These are phyloP conservation scores for Pyronema domesticum DNA, from an alignment of 495 filamentous ascomycete genomes.

Conservation along the genomic window DNA sequence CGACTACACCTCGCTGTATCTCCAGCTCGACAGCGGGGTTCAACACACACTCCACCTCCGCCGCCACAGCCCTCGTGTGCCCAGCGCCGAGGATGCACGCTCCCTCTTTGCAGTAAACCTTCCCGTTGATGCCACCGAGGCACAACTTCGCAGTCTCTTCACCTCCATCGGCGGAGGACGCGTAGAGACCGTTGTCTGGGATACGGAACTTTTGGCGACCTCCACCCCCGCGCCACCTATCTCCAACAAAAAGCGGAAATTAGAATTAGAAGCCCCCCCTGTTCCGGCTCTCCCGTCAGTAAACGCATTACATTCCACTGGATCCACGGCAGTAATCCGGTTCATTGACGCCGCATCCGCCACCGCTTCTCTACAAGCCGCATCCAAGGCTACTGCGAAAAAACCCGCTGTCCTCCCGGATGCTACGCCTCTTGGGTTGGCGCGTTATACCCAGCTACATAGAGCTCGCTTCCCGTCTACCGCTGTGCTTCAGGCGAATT, in stretches of 20 bases:
- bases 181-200: constrained; percentile 61
- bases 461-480: constrained; percentile 49
- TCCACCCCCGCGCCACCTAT: background rate
- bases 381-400: constrained; percentile 41
- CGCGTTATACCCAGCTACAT: constrained; percentile 48
- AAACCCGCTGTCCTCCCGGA: constrained; percentile 6
- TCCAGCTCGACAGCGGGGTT: no score
- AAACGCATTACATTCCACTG: constrained; percentile 48
- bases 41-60: constrained; percentile 75
- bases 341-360: constrained; percentile 67
- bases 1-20: constrained; percentile 36
- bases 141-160: constrained; percentile 59
- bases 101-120: constrained; percentile 77
- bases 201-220: constrained; percentile 18
- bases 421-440: background rate
- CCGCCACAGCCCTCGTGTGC: constrained; percentile 56
- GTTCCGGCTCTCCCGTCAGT: constrained; percentile 33
- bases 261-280: background rate
- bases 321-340: constrained; percentile 58
- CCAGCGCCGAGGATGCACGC: constrained; percentile 50
- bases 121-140: constrained; percentile 65
- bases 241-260: background rate
- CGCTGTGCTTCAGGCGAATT: constrained; percentile 42
- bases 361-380: constrained; percentile 52
- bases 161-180: constrained; percentile 51